Evolutionary conservation across 2,329 filamentous ascomycete species (phyloP).

Genomic region (Beauveria scarabaeidicola): DNA sequence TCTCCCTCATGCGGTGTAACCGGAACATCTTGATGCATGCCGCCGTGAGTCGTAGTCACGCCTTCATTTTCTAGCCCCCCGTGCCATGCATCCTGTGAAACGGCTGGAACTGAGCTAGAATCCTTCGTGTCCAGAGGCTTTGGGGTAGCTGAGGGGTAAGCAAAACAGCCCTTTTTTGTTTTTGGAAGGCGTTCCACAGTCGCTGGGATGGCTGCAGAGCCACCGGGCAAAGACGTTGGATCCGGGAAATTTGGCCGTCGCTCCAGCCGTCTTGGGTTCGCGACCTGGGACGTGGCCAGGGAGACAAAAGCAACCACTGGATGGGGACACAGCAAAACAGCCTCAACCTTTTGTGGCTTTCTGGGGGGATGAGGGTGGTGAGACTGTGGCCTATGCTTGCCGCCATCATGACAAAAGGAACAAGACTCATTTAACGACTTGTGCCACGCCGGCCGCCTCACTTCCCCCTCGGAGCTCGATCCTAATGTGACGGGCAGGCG

Average conservation of each 20-base stretch:
- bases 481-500: neutral
- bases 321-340: neutral
- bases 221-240: neutral
- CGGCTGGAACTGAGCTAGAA: neutral
- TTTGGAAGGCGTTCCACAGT: neutral
- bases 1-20: neutral
- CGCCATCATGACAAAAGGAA: neutral
- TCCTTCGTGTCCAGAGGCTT: neutral
- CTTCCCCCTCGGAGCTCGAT: neutral
- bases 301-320: neutral
- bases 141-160: neutral
- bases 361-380: neutral
- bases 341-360: conserved; percentile 1
- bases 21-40: neutral
- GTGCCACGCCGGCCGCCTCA: neutral
- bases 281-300: neutral
- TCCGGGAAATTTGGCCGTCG: neutral
- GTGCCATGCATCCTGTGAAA: neutral
- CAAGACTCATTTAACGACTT: neutral
- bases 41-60: neutral
- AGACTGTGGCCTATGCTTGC: neutral
- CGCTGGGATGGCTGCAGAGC: conserved; percentile 1
- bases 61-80: neutral
- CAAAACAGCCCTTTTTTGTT: neutral
- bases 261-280: neutral